Conservation (phyloP, 1,284 basidiomycete genomes). For the Cryptococcus sp. region DNA sequence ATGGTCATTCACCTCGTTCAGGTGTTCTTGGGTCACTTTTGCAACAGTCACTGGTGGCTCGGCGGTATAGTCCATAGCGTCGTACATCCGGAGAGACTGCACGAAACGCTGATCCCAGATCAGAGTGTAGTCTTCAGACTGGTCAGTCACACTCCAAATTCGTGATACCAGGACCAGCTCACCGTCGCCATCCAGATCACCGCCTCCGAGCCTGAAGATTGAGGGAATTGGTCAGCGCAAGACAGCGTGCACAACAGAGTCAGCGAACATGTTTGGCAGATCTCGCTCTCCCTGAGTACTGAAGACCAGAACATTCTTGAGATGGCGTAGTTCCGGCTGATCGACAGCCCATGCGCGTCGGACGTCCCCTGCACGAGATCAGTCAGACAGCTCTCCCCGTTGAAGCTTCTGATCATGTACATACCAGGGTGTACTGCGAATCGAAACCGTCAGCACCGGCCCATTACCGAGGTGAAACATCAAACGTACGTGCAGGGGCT, state of each 20-base stretch:
- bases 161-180: constrained; percentile 4
- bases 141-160: too few relatives aligned
- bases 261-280: constrained; percentile 47
- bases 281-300: constrained; percentile 44
- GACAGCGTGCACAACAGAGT: neutral
- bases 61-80: constrained; percentile 50
- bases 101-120: constrained; percentile 53
- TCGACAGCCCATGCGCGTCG: constrained; percentile 45
- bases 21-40: constrained; percentile 41
- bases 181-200: constrained; percentile 52
- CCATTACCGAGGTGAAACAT: neutral
- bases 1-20: constrained; percentile 46
- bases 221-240: constrained; percentile 8
- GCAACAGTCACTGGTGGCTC: constrained; percentile 36
- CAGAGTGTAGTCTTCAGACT: constrained; percentile 45
- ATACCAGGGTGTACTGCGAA: constrained; percentile 21
- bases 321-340: constrained; percentile 40
- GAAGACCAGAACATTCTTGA: constrained; percentile 53
- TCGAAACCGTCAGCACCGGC: neutral
- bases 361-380: constrained; percentile 47
- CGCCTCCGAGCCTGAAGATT: constrained; percentile 46
- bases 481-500: constrained; percentile 47
- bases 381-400: neutral
- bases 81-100: constrained; percentile 26
- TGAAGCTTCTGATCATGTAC: neutral